Conservation (phyloP, 2,329 filamentous ascomycete species). For the Lecanicillium sp. region DNA sequence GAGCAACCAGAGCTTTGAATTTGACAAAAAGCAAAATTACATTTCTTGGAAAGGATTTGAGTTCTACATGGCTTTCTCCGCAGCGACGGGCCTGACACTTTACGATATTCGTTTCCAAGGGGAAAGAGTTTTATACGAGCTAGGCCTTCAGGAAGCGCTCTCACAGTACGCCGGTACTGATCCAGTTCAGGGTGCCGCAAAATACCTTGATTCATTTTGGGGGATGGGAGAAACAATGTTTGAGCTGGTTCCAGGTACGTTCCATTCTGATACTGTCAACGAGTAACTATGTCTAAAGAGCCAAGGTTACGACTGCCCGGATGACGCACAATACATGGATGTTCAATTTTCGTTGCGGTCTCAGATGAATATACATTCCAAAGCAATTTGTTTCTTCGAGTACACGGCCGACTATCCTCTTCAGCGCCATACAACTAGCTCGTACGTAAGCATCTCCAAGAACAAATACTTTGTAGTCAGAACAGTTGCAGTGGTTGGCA, state of each 20-base stretch:
- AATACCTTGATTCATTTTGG: slow-evolving; percentile 39
- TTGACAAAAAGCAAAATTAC: slow-evolving; percentile 12
- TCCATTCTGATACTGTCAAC: background rate
- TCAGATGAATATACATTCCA: slow-evolving; percentile 34
- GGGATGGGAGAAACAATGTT: slow-evolving; percentile 38
- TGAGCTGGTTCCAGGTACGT: slow-evolving; percentile 25
- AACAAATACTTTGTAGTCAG: slow-evolving; percentile 38
- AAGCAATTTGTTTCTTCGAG: slow-evolving; percentile 50
- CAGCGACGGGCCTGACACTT: slow-evolving; percentile 19
- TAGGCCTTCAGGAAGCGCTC: slow-evolving; percentile 46
- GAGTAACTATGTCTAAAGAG: background rate
- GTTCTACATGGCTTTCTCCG: slow-evolving; percentile 2
- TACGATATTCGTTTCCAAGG: slow-evolving; percentile 46
- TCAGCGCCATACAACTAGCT: slow-evolving; percentile 34
- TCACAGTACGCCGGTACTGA: slow-evolving; percentile 43
- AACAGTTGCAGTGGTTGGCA: slow-evolving; percentile 40
- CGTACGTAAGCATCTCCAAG: slow-evolving; percentile 35
- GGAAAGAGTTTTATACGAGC: slow-evolving; percentile 46
- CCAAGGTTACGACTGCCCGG: slow-evolving; percentile 42
- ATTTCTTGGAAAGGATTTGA: slow-evolving; percentile 11
- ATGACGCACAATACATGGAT: slow-evolving; percentile 41
- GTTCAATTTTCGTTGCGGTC: slow-evolving; percentile 30
- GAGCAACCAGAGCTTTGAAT: slow-evolving; percentile 6
- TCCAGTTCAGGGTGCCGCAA: slow-evolving; percentile 33
- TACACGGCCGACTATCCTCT: slow-evolving; percentile 39